phyloP scores from a whole-genome alignment of 805 yeast species.

The Candida michaelii region DNA sequence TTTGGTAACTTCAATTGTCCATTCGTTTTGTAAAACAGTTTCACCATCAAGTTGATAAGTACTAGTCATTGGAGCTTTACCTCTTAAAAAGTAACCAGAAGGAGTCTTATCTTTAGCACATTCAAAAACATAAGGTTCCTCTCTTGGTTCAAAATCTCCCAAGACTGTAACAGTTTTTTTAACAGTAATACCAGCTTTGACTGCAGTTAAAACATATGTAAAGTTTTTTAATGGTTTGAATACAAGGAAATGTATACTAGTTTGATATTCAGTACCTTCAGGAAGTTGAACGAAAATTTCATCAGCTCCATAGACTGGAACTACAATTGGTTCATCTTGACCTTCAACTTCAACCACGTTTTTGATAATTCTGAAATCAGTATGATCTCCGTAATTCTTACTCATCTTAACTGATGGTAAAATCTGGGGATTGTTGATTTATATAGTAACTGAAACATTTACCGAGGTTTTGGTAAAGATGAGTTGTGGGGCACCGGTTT shows the following conservation, averaged over 20 bases:
- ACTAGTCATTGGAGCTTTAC: constrained; percentile 29
- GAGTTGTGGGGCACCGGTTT: neutral
- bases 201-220: constrained; percentile 35
- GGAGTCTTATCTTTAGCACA: constrained; percentile 39
- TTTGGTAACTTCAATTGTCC: constrained; percentile 37
- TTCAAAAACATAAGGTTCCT: constrained; percentile 28
- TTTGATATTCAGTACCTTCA: constrained; percentile 33
- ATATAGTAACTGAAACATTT: neutral
- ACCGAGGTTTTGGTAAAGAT: neutral
- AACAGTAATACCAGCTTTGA: constrained; percentile 35
- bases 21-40: constrained; percentile 26
- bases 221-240: constrained; percentile 29
- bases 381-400: constrained; percentile 18
- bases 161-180: constrained; percentile 28
- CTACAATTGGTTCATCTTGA: constrained; percentile 21
- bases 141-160: constrained; percentile 36
- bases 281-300: constrained; percentile 33
- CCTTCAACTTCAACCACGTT: constrained; percentile 33
- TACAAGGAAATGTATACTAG: constrained; percentile 34
- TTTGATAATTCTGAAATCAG: constrained; percentile 34
- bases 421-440: neutral
- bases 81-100: constrained; percentile 39
- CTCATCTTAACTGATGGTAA: constrained; percentile 9
- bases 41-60: constrained; percentile 35
- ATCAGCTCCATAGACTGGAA: constrained; percentile 30